These are phyloP conservation scores for Aphanoascus verrucosus DNA, from an alignment of 2,329 filamentous ascomycete species.

Conservation along the genomic window DNA sequence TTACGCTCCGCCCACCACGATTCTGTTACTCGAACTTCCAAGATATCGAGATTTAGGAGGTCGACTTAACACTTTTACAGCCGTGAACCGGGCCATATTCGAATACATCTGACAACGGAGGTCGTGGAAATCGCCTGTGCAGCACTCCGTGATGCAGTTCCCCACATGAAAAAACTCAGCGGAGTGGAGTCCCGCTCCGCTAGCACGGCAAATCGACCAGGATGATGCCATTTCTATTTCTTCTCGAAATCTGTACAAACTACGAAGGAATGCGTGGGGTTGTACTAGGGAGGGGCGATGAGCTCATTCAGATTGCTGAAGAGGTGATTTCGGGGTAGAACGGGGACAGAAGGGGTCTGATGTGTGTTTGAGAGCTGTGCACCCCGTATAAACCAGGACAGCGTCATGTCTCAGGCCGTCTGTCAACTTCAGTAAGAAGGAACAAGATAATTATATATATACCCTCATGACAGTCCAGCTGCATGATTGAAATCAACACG, in stretches of 20 bases:
- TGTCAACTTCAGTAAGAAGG: not conserved
- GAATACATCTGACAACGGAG: no score
- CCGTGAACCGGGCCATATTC: no score
- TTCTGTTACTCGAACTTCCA: no score
- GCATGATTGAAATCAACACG: not conserved
- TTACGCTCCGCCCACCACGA: no score
- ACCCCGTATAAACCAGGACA: not conserved
- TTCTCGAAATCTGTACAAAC: not conserved
- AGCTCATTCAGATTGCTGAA: not conserved
- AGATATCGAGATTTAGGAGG: no score
- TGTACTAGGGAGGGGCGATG: not conserved
- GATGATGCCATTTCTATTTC: not conserved
- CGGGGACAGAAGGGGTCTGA: constrained; percentile 1
- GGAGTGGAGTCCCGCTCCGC: not conserved
- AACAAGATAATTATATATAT: not conserved
- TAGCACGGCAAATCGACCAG: not conserved
- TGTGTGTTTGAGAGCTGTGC: not conserved
- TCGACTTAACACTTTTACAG: no score
- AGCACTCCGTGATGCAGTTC: no score
- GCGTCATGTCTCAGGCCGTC: not conserved
- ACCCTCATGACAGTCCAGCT: not conserved
- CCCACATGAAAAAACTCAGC: not conserved
- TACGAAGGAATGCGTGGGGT: not conserved
- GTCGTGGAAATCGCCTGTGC: no score
- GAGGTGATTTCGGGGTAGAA: not conserved